phyloP scores from a whole-genome alignment of 106 monocot species.

The Agapanthus africanus region DNA sequence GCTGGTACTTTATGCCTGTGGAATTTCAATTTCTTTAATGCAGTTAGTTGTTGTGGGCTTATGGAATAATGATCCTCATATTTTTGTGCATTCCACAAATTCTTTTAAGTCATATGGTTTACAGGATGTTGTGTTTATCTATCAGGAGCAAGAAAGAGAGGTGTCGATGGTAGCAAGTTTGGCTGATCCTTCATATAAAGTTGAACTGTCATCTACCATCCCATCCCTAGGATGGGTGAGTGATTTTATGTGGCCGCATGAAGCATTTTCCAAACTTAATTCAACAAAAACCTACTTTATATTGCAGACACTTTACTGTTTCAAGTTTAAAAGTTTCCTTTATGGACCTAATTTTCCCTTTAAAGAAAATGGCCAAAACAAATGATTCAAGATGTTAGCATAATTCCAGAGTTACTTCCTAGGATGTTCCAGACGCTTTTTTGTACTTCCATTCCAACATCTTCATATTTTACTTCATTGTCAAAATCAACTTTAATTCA shows the following conservation, averaged over 20 bases:
- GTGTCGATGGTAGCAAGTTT: constrained; percentile 42
- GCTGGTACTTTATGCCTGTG: neutral
- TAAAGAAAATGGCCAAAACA: neutral
- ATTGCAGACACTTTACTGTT: neutral
- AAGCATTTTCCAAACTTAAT: neutral
- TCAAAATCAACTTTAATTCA: neutral
- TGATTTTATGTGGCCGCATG: neutral
- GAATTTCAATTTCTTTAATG: neutral
- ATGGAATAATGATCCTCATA: neutral
- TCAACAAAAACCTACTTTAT: neutral
- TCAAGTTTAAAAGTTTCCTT: neutral
- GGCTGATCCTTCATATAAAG: constrained; percentile 68
- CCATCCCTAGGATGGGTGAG: constrained; percentile 59
- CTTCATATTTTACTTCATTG: neutral
- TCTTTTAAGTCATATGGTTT: neutral
- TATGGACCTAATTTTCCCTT: neutral
- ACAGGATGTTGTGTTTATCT: constrained; percentile 7
- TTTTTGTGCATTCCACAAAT: neutral
- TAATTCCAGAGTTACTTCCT: neutral
- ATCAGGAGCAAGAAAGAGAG: constrained; percentile 65
- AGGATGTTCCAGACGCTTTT: neutral
- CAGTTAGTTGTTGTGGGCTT: neutral
- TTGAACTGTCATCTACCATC: constrained; percentile 52
- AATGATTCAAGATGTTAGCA: neutral
- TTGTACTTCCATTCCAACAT: neutral